A percentile compares a stretch with the other conserved stretches of the same genome.
Conservation (phyloP, 768 basidiomycete genomes). For the Hygrocybe coccinea region DNA sequence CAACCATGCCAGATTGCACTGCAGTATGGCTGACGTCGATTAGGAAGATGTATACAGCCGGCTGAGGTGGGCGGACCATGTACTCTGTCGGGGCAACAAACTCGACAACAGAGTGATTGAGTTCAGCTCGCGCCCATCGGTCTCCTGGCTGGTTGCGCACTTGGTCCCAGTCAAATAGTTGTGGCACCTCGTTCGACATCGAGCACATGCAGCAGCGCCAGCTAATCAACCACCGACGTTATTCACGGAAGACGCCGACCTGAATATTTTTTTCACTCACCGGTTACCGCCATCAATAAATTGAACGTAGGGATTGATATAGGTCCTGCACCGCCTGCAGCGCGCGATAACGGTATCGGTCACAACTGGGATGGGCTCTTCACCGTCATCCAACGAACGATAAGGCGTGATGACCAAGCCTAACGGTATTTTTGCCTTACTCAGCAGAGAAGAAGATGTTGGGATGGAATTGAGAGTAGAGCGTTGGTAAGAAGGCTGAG, state of each 20-base stretch:
- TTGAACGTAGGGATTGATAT: conserved; percentile 96
- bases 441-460: conserved; percentile 78
- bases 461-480: conserved; percentile 90
- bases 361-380: conserved; percentile 82
- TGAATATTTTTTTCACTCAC: conserved; percentile 35
- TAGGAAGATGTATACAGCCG: conserved; percentile 94
- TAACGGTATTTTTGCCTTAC: conserved; percentile 87
- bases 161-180: conserved; percentile 98
- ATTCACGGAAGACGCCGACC: not conserved
- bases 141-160: conserved; percentile 90
- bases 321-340: conserved; percentile 91
- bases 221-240: conserved; percentile 31
- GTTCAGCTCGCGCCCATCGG: conserved; percentile 87
- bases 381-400: conserved; percentile 77
- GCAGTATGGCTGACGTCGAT: conserved; percentile 94
- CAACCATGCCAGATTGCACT: conserved; percentile 96
- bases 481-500: conserved; percentile 88
- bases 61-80: conserved; percentile 98
- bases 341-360: conserved; percentile 94
- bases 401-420: conserved; percentile 89
- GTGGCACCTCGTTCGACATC: conserved; percentile 96
- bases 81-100: conserved; percentile 98
- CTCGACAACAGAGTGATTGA: conserved; percentile 92
- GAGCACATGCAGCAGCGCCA: conserved; percentile 99
- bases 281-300: conserved; percentile 98